Conservation (phyloP, 2,329 filamentous ascomycete genomes). For the Helotiales sp. region DNA sequence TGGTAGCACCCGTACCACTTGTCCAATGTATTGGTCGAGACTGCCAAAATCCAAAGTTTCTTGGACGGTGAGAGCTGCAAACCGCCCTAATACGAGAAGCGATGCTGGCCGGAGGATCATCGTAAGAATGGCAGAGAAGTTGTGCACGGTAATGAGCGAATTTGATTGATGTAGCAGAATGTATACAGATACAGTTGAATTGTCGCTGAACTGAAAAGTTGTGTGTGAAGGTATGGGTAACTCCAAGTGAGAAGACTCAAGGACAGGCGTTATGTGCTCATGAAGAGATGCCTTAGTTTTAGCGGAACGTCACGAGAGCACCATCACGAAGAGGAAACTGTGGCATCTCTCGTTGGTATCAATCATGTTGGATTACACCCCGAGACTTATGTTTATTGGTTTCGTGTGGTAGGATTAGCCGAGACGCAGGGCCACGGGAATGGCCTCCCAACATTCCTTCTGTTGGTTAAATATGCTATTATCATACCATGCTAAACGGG, state of each 20-base stretch:
- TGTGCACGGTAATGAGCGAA: too few species aligned
- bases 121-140: too few species aligned
- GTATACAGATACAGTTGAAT: too few species aligned
- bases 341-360: too few species aligned
- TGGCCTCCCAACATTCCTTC: not conserved
- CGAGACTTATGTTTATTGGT: not conserved
- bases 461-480: not conserved
- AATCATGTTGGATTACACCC: too few species aligned
- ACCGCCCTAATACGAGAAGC: not conserved
- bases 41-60: not conserved
- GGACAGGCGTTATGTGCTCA: not conserved
- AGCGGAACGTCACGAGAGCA: not conserved
- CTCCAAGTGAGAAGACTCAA: too few species aligned
- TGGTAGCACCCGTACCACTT: not conserved
- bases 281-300: not conserved
- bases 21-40: slow-evolving; percentile 6
- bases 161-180: too few species aligned
- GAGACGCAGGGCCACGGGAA: not conserved
- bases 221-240: too few species aligned
- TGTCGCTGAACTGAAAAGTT: too few species aligned
- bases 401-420: not conserved
- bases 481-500: not conserved
- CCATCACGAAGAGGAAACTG: not conserved
- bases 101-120: not conserved
- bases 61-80: not conserved